Evolutionary conservation across 2,329 filamentous ascomycete genomes (phyloP), one percentile per base, ranked within the genome.

Genomic region (Nannizzia gypsea): DNA sequence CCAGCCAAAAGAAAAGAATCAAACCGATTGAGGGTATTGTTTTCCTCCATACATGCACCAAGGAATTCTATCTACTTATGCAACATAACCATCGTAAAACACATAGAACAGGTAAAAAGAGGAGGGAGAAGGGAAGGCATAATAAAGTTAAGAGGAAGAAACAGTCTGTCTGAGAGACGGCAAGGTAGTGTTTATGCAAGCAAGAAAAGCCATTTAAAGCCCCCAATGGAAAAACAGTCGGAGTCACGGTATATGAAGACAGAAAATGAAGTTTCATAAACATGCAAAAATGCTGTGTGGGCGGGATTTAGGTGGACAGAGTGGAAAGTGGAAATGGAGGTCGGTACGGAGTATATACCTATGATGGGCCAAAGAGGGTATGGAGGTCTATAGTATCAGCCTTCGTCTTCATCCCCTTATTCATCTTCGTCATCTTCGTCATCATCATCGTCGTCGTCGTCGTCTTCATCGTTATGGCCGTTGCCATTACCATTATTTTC

Each of bases 31-130:
- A 20, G 50, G 50, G 50, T 54, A 54, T 54, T 54, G n/a, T 20
- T 34, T 54, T 34, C 50, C 50, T 54, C 50, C 50, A 31, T 54
- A 54, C 50, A 54, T 54, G 50, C 50, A 54, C 50, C 50, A 54
- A 54, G 24, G 50, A 54, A 36, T 54, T 54, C 50, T 54, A 54
- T 54, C 34, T 34, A 54, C 28, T 26, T 54, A 54, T 54, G 50
- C 50, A 54, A 54, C 50, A 54, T 54, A n/a, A 34, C 50, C 50
- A 54, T 54, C 50, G n/a, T 54, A 34, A 36, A 42, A 34, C 24
- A 54, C 50, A 34, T 34, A 54, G 31, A 15, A 54, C 26, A 54
- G 31, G 31, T 36, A 11, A 1, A 13, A 36, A 36, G 4, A 3
- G 31, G 31, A 36, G 31, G 31, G 31, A 36, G 31, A 17, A 3